phyloP scores from a whole-genome alignment of 2,329 filamentous ascomycete species.

The Talaromyces pinophilus region DNA sequence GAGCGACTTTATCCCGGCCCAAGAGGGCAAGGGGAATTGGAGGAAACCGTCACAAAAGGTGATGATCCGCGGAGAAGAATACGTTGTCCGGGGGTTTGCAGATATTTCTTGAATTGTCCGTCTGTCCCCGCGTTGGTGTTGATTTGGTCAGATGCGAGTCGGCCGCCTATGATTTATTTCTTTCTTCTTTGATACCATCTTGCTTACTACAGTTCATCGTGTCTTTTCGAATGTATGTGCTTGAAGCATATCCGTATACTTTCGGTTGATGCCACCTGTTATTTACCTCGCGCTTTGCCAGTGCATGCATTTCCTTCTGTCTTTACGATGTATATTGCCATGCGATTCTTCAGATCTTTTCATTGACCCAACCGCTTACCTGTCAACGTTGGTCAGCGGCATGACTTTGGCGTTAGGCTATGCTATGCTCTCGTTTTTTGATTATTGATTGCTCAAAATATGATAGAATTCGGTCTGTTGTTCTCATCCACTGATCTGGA shows the following conservation, averaged over 20 bases:
- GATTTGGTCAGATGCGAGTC: background rate
- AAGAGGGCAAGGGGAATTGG: constrained; percentile 23
- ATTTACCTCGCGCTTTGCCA: background rate
- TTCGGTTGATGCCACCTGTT: constrained; percentile 6
- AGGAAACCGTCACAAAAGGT: constrained; percentile 21
- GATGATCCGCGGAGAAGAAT: constrained; percentile 21
- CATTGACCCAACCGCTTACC: background rate
- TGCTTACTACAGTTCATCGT: constrained; percentile 1
- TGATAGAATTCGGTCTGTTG: constrained; percentile 8
- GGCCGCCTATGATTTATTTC: background rate
- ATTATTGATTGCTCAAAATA: constrained; percentile 8
- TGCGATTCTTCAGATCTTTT: constrained; percentile 4
- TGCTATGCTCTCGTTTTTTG: background rate
- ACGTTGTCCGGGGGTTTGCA: constrained; percentile 22
- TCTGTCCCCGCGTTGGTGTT: background rate
- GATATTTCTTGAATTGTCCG: constrained; percentile 1
- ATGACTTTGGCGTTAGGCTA: constrained; percentile 4
- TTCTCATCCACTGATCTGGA: too few species aligned
- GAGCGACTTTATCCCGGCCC: constrained; percentile 16
- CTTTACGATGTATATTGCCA: constrained; percentile 4
- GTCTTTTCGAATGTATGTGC: constrained; percentile 18
- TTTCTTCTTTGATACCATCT: constrained; percentile 20
- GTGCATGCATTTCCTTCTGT: background rate
- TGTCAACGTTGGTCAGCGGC: background rate
- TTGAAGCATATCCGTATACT: constrained; percentile 11